These are phyloP conservation scores for Phyllosticta capitalensis DNA, from an alignment of 2,329 filamentous ascomycete species.

Conservation along the genomic window DNA sequence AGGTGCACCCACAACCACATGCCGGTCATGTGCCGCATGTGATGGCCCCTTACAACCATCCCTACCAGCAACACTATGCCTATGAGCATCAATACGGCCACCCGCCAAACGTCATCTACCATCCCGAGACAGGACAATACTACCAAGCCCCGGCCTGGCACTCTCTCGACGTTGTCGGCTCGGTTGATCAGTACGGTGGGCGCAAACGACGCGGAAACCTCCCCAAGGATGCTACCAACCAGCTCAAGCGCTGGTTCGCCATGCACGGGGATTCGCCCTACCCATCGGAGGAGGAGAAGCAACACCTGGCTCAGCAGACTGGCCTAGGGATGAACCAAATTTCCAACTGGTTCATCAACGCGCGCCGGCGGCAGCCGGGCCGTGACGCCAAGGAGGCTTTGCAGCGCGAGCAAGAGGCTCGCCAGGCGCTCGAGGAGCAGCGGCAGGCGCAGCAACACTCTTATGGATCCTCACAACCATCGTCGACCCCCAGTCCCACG, in stretches of 20 bases:
- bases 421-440: neutral
- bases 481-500: neutral
- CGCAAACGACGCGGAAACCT: slow-evolving; percentile 58
- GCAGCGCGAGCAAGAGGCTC: neutral
- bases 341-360: slow-evolving; percentile 76
- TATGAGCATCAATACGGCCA: neutral
- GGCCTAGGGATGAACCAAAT: slow-evolving; percentile 36
- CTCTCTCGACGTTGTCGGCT: neutral
- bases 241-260: slow-evolving; percentile 70
- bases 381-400: slow-evolving; percentile 7
- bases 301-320: slow-evolving; percentile 35
- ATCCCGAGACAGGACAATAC: neutral
- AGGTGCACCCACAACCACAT: neutral
- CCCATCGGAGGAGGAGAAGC: slow-evolving; percentile 76
- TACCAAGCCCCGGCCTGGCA: neutral
- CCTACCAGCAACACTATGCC: neutral
- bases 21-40: neutral
- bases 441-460: neutral
- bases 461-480: neutral
- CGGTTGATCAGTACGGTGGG: neutral
- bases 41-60: neutral
- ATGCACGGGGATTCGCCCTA: slow-evolving; percentile 71
- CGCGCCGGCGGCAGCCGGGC: slow-evolving; percentile 46
- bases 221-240: slow-evolving; percentile 81
- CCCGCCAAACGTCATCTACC: neutral